phyloP scores from a whole-genome alignment of 1,284 basidiomycete genomes.

The Ustilago sp. region DNA sequence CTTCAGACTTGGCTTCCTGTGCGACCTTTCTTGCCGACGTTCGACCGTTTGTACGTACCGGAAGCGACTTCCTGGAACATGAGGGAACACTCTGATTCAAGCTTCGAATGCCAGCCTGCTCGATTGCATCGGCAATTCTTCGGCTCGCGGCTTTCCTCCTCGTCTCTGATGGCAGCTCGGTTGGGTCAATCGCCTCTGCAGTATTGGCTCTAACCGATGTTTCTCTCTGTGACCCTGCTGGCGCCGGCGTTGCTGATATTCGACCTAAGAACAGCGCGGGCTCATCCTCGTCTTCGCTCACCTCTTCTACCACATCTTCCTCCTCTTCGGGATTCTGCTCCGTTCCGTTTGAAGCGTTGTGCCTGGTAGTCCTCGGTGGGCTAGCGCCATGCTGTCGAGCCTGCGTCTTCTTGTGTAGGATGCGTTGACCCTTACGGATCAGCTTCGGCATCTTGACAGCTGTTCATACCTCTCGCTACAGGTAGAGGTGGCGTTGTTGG shows the following conservation, averaged over 20 bases:
- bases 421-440: constrained; percentile 50
- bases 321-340: constrained; percentile 6
- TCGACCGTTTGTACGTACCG: background rate
- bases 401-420: constrained; percentile 34
- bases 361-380: background rate
- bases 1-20: constrained; percentile 17
- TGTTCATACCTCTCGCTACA: constrained; percentile 1
- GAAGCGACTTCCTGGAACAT: background rate
- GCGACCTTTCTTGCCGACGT: background rate
- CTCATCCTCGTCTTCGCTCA: background rate
- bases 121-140: constrained; percentile 34
- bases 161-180: constrained; percentile 46
- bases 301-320: constrained; percentile 2
- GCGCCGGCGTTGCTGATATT: constrained; percentile 26
- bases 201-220: background rate
- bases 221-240: background rate
- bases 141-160: constrained; percentile 42
- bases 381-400: constrained; percentile 21
- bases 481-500: constrained; percentile 3
- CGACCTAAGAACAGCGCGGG: constrained; percentile 33
- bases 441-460: constrained; percentile 39
- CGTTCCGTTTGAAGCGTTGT: background rate
- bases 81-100: background rate
- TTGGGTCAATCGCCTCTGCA: constrained; percentile 22
- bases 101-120: constrained; percentile 36